phyloP scores from a whole-genome alignment of 441 rosid species.

The Pelargonium citronellum region DNA sequence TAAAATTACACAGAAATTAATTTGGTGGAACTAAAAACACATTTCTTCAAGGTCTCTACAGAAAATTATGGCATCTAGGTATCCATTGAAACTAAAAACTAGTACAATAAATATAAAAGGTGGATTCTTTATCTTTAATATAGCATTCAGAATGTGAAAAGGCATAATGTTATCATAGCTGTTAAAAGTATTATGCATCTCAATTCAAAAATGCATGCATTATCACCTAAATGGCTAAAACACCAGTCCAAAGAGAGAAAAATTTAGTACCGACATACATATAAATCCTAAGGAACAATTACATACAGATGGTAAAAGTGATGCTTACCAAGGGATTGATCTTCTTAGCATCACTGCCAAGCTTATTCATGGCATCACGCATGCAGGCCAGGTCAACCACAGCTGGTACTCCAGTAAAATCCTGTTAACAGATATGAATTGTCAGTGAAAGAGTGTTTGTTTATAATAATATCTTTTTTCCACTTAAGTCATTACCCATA shows the following conservation, averaged over 20 bases:
- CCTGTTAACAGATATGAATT: constrained; percentile 40
- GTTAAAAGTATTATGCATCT: background rate
- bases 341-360: constrained; percentile 88
- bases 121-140: background rate
- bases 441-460: constrained; percentile 8
- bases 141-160: no score
- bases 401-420: constrained; percentile 98
- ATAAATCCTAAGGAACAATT: background rate
- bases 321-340: constrained; percentile 78
- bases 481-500: constrained; percentile 8
- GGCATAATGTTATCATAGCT: no score
- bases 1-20: background rate
- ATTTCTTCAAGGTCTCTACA: background rate
- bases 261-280: background rate
- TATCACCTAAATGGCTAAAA: background rate
- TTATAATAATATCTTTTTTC: constrained; percentile 1
- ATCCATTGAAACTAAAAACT: background rate
- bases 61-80: background rate
- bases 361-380: constrained; percentile 97
- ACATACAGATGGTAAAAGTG: background rate
- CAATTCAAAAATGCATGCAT: background rate
- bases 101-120: background rate
- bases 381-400: constrained; percentile 97
- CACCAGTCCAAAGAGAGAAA: constrained; percentile 4
- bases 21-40: background rate